These are phyloP conservation scores for Talaromyces sp. DNA, from an alignment of 2,329 filamentous ascomycete genomes.

Conservation along the genomic window DNA sequence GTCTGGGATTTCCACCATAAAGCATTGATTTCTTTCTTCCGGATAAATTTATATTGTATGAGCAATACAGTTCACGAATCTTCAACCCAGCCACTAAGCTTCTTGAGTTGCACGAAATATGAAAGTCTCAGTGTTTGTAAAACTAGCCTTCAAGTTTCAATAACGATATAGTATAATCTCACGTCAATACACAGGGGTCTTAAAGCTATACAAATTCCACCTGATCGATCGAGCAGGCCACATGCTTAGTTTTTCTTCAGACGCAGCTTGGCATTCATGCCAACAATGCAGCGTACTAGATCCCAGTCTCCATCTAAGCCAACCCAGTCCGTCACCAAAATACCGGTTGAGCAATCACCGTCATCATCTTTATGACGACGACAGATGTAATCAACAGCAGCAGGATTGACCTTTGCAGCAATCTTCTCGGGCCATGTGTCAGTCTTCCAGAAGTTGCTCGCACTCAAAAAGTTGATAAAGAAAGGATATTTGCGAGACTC, in stretches of 20 bases:
- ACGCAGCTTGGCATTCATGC: constrained; percentile 75
- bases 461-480: constrained; percentile 88
- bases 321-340: constrained; percentile 94
- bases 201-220: too few species aligned
- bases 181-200: background rate
- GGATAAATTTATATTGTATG: constrained; percentile 26
- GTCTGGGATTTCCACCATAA: constrained; percentile 19
- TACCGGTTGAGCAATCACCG: constrained; percentile 77
- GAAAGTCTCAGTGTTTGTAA: background rate
- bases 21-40: constrained; percentile 19
- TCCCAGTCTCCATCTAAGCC: constrained; percentile 89
- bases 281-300: constrained; percentile 80
- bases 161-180: background rate
- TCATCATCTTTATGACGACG: constrained; percentile 55
- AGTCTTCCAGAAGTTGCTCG: constrained; percentile 90
- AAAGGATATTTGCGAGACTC: constrained; percentile 62
- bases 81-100: background rate
- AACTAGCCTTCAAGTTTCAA: too few species aligned
- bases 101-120: background rate
- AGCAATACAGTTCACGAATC: constrained; percentile 13
- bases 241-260: constrained; percentile 30
- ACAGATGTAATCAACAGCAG: constrained; percentile 63
- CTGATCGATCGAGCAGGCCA: too few species aligned
- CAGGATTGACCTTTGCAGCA: constrained; percentile 83
- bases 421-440: constrained; percentile 93